These are phyloP conservation scores for Endoconidiophora laricicola DNA, from an alignment of 2,329 filamentous ascomycete species.

Conservation along the genomic window DNA sequence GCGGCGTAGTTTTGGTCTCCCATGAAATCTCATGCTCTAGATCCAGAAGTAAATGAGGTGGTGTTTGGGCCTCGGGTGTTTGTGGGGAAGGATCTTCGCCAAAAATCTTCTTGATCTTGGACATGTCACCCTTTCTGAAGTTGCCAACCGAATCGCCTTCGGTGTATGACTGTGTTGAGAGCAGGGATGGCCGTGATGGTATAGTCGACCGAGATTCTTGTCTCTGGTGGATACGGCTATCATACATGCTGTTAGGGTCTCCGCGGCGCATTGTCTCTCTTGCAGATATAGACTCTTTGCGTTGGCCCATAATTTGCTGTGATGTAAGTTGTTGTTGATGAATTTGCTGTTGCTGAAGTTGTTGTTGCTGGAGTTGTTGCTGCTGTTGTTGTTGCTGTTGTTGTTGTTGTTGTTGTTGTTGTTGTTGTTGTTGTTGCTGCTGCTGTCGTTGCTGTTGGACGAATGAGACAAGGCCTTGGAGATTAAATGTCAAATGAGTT, in stretches of 20 bases:
- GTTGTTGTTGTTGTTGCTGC: neutral
- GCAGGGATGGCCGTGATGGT: constrained; percentile 29
- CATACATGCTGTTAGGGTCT: constrained; percentile 35
- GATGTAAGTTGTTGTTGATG: constrained; percentile 15
- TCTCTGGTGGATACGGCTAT: constrained; percentile 35
- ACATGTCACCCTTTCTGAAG: constrained; percentile 42
- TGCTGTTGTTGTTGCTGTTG: constrained; percentile 21
- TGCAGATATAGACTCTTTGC: constrained; percentile 28
- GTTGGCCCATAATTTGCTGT: constrained; percentile 23
- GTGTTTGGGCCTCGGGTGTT: constrained; percentile 51
- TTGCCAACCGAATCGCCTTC: constrained; percentile 41
- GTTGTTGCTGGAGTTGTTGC: constrained; percentile 21
- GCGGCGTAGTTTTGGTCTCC: constrained; percentile 62
- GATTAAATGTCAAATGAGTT: constrained; percentile 71
- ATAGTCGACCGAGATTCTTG: constrained; percentile 33
- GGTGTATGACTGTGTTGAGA: constrained; percentile 45
- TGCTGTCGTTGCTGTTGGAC: constrained; percentile 25
- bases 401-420: neutral
- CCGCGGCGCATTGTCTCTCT: constrained; percentile 25
- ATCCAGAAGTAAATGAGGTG: constrained; percentile 72
- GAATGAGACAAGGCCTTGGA: constrained; percentile 75
- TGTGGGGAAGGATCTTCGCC: constrained; percentile 45
- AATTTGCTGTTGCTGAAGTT: constrained; percentile 16
- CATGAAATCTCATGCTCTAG: constrained; percentile 80
- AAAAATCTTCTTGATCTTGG: constrained; percentile 49